Evolutionary conservation across 23 red algal genomes (phyloP).

Genomic region (Gracilaria domingensis): DNA sequence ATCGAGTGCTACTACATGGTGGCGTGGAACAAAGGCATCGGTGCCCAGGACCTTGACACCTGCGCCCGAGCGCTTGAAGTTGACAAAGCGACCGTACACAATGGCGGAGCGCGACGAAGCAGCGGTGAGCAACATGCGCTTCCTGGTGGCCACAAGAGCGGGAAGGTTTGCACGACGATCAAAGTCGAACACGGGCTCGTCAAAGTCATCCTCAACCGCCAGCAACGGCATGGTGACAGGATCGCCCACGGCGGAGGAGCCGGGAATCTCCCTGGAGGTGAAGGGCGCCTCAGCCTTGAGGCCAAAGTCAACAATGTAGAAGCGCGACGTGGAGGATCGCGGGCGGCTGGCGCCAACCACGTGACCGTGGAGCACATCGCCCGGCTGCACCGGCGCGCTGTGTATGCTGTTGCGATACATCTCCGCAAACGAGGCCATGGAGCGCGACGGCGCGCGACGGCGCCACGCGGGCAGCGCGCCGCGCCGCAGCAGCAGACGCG

Average conservation of each 20-base stretch:
- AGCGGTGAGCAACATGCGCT: slow-evolving; percentile 28
- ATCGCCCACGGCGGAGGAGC: slow-evolving; percentile 71
- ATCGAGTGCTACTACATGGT: slow-evolving; percentile 75
- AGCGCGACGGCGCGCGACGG: not conserved
- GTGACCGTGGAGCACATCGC: slow-evolving; percentile 70
- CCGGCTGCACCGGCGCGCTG: slow-evolving; percentile 24
- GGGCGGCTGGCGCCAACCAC: slow-evolving; percentile 60
- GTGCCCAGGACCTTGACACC: slow-evolving; percentile 74
- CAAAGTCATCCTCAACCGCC: slow-evolving; percentile 85
- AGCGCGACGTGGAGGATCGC: slow-evolving; percentile 62
- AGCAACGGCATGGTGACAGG: slow-evolving; percentile 77
- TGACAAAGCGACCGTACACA: slow-evolving; percentile 67
- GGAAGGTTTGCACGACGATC: slow-evolving; percentile 30
- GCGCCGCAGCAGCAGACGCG: not conserved
- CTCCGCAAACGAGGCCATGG: slow-evolving; percentile 54
- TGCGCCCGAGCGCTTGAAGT: slow-evolving; percentile 71
- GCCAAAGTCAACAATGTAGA: slow-evolving; percentile 93
- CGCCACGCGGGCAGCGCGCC: not conserved
- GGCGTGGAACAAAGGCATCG: slow-evolving; percentile 73
- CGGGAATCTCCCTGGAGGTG: slow-evolving; percentile 71
- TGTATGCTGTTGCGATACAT: slow-evolving; percentile 62
- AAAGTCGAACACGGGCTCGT: slow-evolving; percentile 89
- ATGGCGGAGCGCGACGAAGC: slow-evolving; percentile 22
- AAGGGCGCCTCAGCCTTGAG: slow-evolving; percentile 91
- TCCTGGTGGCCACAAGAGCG: slow-evolving; percentile 49